Percentiles rank a stretch among this genome's conserved stretches.
Evolutionary conservation across 192 early-diverging fungal genomes (phyloP).

Genomic region (Spizellomyces punctatus): DNA sequence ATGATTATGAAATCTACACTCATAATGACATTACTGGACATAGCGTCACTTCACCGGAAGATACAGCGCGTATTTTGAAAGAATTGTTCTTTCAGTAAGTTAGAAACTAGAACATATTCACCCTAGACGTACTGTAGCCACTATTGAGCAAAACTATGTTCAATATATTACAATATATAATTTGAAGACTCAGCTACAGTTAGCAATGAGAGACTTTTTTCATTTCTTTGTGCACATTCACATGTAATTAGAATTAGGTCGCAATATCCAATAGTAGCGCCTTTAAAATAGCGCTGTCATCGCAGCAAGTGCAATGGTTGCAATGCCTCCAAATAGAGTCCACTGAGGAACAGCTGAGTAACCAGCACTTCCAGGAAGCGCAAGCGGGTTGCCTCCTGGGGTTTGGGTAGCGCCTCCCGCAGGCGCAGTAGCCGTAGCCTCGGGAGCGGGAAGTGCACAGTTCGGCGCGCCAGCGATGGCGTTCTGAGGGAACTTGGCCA

Average conservation of each 20-base stretch:
- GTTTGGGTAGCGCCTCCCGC: not conserved
- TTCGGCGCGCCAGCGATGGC: not conserved
- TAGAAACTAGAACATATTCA: conserved; percentile 1
- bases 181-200: no score
- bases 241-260: no score
- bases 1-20: conserved; percentile 96
- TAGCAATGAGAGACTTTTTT: no score
- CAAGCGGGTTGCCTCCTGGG: not conserved
- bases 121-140: not conserved
- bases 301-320: no score
- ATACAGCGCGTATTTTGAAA: conserved; percentile 80
- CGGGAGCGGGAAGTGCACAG: conserved; percentile 12
- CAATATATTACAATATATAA: no score
- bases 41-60: conserved; percentile 77
- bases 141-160: no score
- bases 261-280: no score
- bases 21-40: conserved; percentile 84
- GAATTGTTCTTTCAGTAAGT: conserved; percentile 65
- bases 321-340: no score
- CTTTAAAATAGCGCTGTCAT: no score
- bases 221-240: no score
- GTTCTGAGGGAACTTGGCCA: conserved; percentile 14
- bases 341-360: no score
- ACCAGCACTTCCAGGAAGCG: no score
- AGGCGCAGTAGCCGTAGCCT: not conserved